These are phyloP conservation scores for Phaeosphaeriaceae sp. DNA, from an alignment of 2,329 filamentous ascomycete genomes.

Conservation along the genomic window DNA sequence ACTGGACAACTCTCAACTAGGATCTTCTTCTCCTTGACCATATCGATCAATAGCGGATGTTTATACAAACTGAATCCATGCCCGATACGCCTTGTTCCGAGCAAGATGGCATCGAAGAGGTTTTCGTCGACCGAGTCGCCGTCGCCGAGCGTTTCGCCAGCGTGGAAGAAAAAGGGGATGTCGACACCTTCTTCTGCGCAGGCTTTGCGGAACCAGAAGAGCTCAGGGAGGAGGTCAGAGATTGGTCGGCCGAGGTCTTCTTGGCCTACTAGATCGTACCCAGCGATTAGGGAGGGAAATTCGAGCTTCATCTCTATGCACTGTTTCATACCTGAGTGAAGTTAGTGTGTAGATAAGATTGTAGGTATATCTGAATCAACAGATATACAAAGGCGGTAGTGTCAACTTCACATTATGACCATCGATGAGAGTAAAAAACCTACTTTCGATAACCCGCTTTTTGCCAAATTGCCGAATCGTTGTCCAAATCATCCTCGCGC, in stretches of 20 bases:
- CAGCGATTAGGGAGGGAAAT: slow-evolving; percentile 80
- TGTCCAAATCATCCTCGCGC: slow-evolving; percentile 84
- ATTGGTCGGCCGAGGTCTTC: slow-evolving; percentile 81
- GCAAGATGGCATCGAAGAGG: slow-evolving; percentile 84
- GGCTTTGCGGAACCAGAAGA: slow-evolving; percentile 93
- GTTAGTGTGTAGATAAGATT: slow-evolving; percentile 1
- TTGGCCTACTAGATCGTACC: slow-evolving; percentile 89
- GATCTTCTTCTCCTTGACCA: slow-evolving; percentile 87
- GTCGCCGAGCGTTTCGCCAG: slow-evolving; percentile 83
- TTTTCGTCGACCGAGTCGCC: slow-evolving; percentile 80
- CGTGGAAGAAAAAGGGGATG: slow-evolving; percentile 95
- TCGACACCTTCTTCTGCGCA: slow-evolving; percentile 79
- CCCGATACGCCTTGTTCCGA: slow-evolving; percentile 87
- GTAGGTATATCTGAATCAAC: no score
- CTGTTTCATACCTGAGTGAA: slow-evolving; percentile 70
- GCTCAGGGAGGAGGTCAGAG: slow-evolving; percentile 76
- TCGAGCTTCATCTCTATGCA: slow-evolving; percentile 82
- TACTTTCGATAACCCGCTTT: slow-evolving; percentile 70
- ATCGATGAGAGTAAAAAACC: slow-evolving; percentile 5
- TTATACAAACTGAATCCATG: slow-evolving; percentile 90
- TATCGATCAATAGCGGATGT: slow-evolving; percentile 85
- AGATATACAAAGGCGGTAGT: no score
- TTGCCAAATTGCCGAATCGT: slow-evolving; percentile 69
- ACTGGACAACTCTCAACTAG: slow-evolving; percentile 90
- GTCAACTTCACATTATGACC: no score